These are phyloP conservation scores for Penicillium manginii DNA, from an alignment of 495 filamentous ascomycete genomes.

Conservation along the genomic window DNA sequence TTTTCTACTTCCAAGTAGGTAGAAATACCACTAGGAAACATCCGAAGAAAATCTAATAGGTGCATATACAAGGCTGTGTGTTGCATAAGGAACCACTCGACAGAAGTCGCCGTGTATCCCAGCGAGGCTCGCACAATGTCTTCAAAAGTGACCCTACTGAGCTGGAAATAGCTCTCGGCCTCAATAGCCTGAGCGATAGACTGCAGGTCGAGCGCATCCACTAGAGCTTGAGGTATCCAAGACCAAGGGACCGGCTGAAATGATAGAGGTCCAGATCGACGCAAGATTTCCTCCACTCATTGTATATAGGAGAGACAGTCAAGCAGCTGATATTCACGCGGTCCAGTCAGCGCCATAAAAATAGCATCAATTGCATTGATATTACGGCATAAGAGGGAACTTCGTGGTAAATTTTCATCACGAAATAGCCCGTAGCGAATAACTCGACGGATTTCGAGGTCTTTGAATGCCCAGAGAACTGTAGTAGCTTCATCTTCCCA, in stretches of 20 bases:
- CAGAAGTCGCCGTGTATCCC: conserved; percentile 34
- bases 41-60: conserved; percentile 36
- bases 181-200: conserved; percentile 43
- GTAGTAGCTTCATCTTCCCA: conserved; percentile 50
- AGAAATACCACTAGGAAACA: conserved; percentile 37
- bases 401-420: conserved; percentile 41
- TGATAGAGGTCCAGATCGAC: conserved; percentile 30
- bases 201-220: conserved; percentile 21
- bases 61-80: conserved; percentile 44
- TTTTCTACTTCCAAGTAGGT: conserved; percentile 42
- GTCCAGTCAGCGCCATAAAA: conserved; percentile 29
- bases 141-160: conserved; percentile 44
- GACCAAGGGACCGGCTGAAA: conserved; percentile 37
- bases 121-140: conserved; percentile 46
- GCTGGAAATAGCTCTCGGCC: conserved; percentile 49
- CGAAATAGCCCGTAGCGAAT: conserved; percentile 45
- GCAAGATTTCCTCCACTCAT: conserved; percentile 49
- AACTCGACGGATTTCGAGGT: conserved; percentile 40
- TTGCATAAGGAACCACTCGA: conserved; percentile 50
- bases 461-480: conserved; percentile 47
- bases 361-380: conserved; percentile 37
- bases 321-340: conserved; percentile 32
- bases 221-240: conserved; percentile 40
- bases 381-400: conserved; percentile 37
- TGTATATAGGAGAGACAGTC: conserved; percentile 40